These are phyloP conservation scores for Claviceps arundinis DNA, from an alignment of 2,329 filamentous ascomycete species.

Conservation along the genomic window DNA sequence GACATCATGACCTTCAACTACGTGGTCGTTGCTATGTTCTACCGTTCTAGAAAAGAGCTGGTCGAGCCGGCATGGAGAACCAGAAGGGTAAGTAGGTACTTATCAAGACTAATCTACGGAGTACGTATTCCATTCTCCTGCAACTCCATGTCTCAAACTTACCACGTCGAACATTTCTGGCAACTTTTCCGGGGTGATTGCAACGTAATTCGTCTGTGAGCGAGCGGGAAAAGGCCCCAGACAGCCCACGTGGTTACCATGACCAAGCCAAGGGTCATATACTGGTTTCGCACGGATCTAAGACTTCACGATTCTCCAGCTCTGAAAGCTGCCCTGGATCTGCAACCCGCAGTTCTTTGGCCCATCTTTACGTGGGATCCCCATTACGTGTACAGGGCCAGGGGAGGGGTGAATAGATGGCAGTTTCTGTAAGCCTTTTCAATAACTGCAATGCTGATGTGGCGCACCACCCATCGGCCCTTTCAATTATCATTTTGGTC, in stretches of 20 bases:
- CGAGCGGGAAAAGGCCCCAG: neutral
- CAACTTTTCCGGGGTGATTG: too few relatives aligned
- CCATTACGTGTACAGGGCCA: constrained; percentile 61
- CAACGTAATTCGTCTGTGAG: neutral
- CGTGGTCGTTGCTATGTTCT: neutral
- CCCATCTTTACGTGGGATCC: constrained; percentile 73
- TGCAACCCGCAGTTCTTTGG: constrained; percentile 55
- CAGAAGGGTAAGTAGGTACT: too few relatives aligned
- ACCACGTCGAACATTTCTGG: neutral
- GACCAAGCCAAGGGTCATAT: constrained; percentile 40
- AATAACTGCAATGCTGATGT: neutral
- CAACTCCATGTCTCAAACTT: neutral
- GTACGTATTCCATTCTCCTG: too few relatives aligned
- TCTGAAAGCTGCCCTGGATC: constrained; percentile 55
- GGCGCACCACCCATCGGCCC: neutral
- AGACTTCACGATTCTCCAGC: constrained; percentile 67
- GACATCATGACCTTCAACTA: constrained; percentile 6
- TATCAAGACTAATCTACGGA: too few relatives aligned
- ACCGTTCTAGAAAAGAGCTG: neutral
- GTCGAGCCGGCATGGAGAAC: neutral
- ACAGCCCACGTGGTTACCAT: constrained; percentile 10
- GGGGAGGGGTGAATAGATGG: constrained; percentile 61
- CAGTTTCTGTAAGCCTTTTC: constrained; percentile 45
- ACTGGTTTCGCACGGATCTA: constrained; percentile 70
- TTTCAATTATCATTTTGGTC: neutral